Conservation (phyloP, 2,329 filamentous ascomycete genomes). For the Fusarium sp. region DNA sequence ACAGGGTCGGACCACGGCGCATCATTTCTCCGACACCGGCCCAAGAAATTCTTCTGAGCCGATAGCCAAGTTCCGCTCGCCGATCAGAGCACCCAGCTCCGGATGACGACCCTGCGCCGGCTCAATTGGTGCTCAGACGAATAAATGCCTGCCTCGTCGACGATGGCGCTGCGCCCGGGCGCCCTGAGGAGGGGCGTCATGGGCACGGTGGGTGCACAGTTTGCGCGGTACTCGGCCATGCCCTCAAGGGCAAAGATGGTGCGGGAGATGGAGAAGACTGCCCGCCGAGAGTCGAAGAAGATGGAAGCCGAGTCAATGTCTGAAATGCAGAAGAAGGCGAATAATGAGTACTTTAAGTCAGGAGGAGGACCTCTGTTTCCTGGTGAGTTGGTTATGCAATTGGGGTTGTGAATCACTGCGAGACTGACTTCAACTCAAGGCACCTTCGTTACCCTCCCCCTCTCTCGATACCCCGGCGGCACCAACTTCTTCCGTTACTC, state of each 20-base stretch:
- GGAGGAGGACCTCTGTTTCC: slow-evolving; percentile 52
- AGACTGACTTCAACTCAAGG: slow-evolving; percentile 47
- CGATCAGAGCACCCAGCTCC: background rate
- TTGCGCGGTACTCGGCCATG: slow-evolving; percentile 43
- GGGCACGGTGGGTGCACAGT: slow-evolving; percentile 37
- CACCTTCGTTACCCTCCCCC: slow-evolving; percentile 61
- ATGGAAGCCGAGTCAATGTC: slow-evolving; percentile 48
- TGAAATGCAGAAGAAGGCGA: slow-evolving; percentile 46
- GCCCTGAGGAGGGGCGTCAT: slow-evolving; percentile 35
- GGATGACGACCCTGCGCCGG: slow-evolving; percentile 33
- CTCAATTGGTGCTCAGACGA: slow-evolving; percentile 6
- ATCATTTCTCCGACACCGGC: slow-evolving; percentile 40
- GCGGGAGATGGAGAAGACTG: slow-evolving; percentile 46
- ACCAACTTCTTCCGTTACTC: slow-evolving; percentile 53
- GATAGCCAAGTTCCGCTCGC: background rate
- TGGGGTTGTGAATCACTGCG: background rate
- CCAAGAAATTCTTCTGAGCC: slow-evolving; percentile 42
- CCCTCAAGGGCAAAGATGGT: slow-evolving; percentile 42
- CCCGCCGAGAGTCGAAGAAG: slow-evolving; percentile 37
- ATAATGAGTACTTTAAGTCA: slow-evolving; percentile 49
- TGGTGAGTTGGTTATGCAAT: slow-evolving; percentile 41
- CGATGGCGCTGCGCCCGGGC: slow-evolving; percentile 39
- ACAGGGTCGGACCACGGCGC: slow-evolving; percentile 21
- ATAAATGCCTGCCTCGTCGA: slow-evolving; percentile 35
- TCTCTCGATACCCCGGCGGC: slow-evolving; percentile 49